Percentiles rank a stretch among this genome's conserved stretches.
phyloP scores from a whole-genome alignment of 805 yeast species.

The Saturnispora sekii region DNA sequence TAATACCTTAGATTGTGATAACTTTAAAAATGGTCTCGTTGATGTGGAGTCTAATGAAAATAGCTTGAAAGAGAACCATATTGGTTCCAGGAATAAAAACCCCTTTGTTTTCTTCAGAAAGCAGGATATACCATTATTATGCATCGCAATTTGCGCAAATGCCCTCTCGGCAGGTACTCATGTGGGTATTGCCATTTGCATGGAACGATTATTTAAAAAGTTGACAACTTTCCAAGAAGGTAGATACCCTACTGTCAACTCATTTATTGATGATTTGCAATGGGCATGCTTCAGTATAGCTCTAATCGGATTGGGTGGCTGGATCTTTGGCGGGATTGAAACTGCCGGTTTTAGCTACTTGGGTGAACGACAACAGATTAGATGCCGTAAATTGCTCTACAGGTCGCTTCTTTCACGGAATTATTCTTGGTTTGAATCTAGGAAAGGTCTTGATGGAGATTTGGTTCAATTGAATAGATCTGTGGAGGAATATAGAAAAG shows the following conservation, averaged over 20 bases:
- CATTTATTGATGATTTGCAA: constrained; percentile 31
- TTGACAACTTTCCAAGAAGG: constrained; percentile 30
- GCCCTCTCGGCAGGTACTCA: constrained; percentile 46
- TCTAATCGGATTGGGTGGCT: constrained; percentile 37
- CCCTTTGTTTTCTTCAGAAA: constrained; percentile 21
- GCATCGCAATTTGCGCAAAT: constrained; percentile 24
- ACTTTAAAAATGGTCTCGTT: no score
- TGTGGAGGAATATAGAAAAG: constrained; percentile 61
- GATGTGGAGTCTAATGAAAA: background rate
- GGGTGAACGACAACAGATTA: constrained; percentile 61
- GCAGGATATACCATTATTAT: constrained; percentile 18
- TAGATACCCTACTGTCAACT: constrained; percentile 17
- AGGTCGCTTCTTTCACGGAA: constrained; percentile 35
- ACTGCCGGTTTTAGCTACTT: constrained; percentile 53
- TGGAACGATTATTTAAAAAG: constrained; percentile 52
- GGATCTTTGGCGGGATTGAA: constrained; percentile 42
- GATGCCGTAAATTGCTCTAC: constrained; percentile 42
- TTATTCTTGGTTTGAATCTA: constrained; percentile 55
- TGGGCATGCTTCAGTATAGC: constrained; percentile 29
- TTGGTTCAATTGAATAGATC: constrained; percentile 59
- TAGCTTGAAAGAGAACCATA: background rate
- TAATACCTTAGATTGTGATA: background rate
- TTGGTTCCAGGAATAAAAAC: constrained; percentile 6
- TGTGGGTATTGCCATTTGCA: constrained; percentile 51
- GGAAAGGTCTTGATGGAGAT: constrained; percentile 51